phyloP scores from a whole-genome alignment of 441 rosid species.

The Geranium incanum region DNA sequence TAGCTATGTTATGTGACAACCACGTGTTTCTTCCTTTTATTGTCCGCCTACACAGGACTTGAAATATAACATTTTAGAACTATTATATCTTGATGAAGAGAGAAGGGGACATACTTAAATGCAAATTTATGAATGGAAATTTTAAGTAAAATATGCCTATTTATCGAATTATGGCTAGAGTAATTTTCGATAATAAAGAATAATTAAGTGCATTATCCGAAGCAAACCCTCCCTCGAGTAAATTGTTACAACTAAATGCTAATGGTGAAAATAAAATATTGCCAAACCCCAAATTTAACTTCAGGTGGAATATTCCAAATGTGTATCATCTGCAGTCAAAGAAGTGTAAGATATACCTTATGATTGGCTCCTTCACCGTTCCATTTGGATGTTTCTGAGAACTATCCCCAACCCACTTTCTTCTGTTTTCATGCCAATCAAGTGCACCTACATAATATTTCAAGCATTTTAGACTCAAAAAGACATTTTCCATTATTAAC shows the following conservation, averaged over 20 bases:
- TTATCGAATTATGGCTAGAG: neutral
- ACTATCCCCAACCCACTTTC: slow-evolving; percentile 68
- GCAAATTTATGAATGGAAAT: neutral
- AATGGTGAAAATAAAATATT: neutral
- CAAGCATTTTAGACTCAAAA: slow-evolving; percentile 16
- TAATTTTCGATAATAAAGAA: too few species aligned
- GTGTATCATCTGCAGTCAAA: neutral
- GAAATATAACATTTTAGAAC: neutral
- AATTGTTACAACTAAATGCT: neutral
- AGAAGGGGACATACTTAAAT: neutral
- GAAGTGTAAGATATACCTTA: slow-evolving; percentile 31
- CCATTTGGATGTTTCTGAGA: slow-evolving; percentile 32
- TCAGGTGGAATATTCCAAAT: neutral
- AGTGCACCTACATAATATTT: slow-evolving; percentile 44
- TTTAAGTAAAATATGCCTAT: neutral
- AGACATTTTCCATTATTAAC: neutral
- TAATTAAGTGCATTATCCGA: too few species aligned
- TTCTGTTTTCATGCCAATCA: slow-evolving; percentile 69
- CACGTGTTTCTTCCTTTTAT: neutral
- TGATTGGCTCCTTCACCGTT: slow-evolving; percentile 52
- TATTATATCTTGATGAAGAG: neutral
- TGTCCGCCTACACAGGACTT: neutral
- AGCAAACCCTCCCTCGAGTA: neutral
- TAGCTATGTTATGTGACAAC: neutral
- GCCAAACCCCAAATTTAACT: neutral